Evolutionary conservation across 1,284 basidiomycete genomes (phyloP).

Genomic region (Apiotrichum domesticum): DNA sequence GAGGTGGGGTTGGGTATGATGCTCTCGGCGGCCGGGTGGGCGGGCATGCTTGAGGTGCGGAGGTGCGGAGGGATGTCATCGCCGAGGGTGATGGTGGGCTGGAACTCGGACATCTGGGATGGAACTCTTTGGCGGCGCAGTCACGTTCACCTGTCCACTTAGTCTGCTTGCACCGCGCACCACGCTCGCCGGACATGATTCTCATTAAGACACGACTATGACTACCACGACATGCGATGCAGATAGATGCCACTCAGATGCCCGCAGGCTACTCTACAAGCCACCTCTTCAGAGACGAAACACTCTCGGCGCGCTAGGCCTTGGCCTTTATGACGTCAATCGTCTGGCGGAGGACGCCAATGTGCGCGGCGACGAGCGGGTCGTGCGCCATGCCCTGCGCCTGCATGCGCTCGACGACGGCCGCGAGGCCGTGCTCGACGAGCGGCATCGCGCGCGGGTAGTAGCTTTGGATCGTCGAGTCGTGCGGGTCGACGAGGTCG

Average conservation of each 20-base stretch:
- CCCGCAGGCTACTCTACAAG: too few species aligned
- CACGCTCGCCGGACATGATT: too few species aligned
- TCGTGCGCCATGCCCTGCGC: background rate
- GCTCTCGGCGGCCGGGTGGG: too few species aligned
- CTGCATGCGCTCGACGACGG: slow-evolving; percentile 1
- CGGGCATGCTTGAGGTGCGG: too few species aligned
- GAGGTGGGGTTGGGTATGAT: too few species aligned
- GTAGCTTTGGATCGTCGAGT: slow-evolving; percentile 11
- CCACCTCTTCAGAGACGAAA: background rate
- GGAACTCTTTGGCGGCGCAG: too few species aligned
- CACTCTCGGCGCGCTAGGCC: background rate
- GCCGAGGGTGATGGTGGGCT: too few species aligned
- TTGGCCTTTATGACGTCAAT: slow-evolving; percentile 9
- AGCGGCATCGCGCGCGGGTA: slow-evolving; percentile 12
- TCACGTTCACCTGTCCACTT: too few species aligned
- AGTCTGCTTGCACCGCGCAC: too few species aligned
- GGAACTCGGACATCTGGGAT: too few species aligned
- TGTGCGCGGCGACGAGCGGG: slow-evolving; percentile 7
- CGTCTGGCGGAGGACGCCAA: slow-evolving; percentile 4
- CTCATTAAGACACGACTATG: background rate
- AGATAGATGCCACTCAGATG: background rate
- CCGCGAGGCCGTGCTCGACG: slow-evolving; percentile 1
- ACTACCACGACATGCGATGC: slow-evolving; percentile 1
- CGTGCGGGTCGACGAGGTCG: slow-evolving; percentile 22
- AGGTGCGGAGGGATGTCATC: too few species aligned